Conservation (phyloP, 768 basidiomycete genomes). For the Ramaria rubella region DNA sequence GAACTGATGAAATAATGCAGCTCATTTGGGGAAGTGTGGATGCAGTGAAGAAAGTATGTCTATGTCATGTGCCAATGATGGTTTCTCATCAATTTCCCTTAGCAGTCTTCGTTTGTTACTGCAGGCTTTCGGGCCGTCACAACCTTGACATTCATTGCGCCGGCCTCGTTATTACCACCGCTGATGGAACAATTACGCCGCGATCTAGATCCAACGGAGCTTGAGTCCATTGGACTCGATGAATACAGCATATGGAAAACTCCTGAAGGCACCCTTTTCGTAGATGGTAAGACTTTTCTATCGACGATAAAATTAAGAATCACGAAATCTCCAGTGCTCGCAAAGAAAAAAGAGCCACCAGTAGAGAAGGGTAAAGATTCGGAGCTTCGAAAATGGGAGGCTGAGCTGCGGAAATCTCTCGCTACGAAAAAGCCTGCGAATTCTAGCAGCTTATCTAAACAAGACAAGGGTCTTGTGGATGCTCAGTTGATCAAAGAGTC, state of each 20-base stretch:
- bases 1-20: conserved; percentile 44
- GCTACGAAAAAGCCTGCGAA: conserved; percentile 67
- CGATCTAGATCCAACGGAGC: conserved; percentile 55
- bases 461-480: conserved; percentile 76
- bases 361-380: conserved; percentile 76
- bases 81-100: conserved; percentile 14
- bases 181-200: conserved; percentile 58
- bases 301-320: conserved; percentile 1
- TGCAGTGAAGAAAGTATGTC: conserved; percentile 41
- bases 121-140: conserved; percentile 71
- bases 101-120: conserved; percentile 17
- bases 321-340: conserved; percentile 44
- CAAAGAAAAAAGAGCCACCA: conserved; percentile 47
- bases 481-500: conserved; percentile 80
- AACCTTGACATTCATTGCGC: conserved; percentile 76
- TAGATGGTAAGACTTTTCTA: conserved; percentile 55
- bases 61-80: background rate
- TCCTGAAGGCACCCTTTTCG: conserved; percentile 70
- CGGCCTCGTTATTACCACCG: conserved; percentile 56
- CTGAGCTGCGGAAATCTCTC: conserved; percentile 79
- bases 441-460: conserved; percentile 59
- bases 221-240: conserved; percentile 58
- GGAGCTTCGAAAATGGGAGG: conserved; percentile 92
- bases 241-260: conserved; percentile 85
- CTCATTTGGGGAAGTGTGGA: conserved; percentile 43